Percentiles rank a stretch among this genome's conserved stretches.
These are phyloP conservation scores for Lachancea cidri DNA, from an alignment of 805 yeast genomes.

Conservation along the genomic window DNA sequence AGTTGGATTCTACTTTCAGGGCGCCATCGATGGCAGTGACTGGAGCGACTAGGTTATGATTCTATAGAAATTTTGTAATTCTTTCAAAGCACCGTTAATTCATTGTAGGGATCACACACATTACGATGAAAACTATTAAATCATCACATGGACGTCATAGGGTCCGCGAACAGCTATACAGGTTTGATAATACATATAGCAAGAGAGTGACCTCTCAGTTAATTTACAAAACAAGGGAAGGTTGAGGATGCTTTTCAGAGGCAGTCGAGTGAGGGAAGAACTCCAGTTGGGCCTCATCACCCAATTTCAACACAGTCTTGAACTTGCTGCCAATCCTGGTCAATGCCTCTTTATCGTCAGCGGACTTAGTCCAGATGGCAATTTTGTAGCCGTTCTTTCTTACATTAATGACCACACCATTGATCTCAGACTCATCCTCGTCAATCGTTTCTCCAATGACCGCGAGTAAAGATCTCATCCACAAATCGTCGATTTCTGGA, in stretches of 20 bases:
- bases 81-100: not conserved
- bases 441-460: constrained; percentile 94
- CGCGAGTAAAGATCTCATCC: constrained; percentile 85
- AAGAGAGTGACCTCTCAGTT: constrained; percentile 2
- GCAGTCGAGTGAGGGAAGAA: constrained; percentile 42
- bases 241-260: constrained; percentile 31
- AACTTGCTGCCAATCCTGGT: constrained; percentile 78
- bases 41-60: constrained; percentile 8
- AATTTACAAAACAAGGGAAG: constrained; percentile 32
- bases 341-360: constrained; percentile 52
- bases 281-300: constrained; percentile 72
- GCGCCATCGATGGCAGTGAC: constrained; percentile 20
- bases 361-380: constrained; percentile 90
- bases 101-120: not conserved
- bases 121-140: not conserved
- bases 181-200: not conserved
- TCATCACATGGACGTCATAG: constrained; percentile 1
- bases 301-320: constrained; percentile 75
- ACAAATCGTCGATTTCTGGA: constrained; percentile 73
- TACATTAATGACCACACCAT: constrained; percentile 87
- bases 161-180: not conserved
- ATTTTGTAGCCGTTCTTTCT: constrained; percentile 78
- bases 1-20: constrained; percentile 71
- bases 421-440: constrained; percentile 77
- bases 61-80: too few species aligned